phyloP scores from a whole-genome alignment of 208 protist species.

The Wallacemonas rigidus region DNA sequence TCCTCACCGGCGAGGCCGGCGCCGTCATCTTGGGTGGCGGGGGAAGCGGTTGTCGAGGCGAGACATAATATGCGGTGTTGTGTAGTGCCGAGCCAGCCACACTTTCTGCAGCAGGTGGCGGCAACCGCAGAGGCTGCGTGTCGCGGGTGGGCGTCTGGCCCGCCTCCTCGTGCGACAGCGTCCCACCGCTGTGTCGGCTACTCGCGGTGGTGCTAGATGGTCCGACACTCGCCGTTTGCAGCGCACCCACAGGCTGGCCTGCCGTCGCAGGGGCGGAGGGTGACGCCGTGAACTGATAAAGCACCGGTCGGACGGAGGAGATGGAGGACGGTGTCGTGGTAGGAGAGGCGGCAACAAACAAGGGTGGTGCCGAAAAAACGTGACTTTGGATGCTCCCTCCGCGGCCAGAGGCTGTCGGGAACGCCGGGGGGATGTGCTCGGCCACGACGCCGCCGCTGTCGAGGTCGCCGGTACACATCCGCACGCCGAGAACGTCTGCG shows the following conservation, averaged over 20 bases:
- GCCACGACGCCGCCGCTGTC: conserved; percentile 4
- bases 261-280: conserved; percentile 1
- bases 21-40: too few relatives aligned
- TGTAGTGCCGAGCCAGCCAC: neutral
- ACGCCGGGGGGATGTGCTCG: conserved; percentile 8
- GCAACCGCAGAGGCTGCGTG: neutral
- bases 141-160: neutral
- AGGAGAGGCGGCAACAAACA: too few relatives aligned
- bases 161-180: conserved; percentile 1
- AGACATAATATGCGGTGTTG: neutral
- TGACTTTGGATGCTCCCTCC: neutral
- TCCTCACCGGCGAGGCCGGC: too few relatives aligned
- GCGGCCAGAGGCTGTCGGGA: neutral
- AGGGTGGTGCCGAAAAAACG: neutral
- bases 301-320: neutral
- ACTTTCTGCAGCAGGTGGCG: neutral
- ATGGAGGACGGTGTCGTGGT: conserved; percentile 2
- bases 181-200: neutral
- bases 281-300: conserved; percentile 10
- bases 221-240: conserved; percentile 5
- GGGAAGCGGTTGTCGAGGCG: neutral
- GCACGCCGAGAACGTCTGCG: too few relatives aligned
- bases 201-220: conserved; percentile 12
- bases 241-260: conserved; percentile 10
- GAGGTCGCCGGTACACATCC: too few relatives aligned